These are phyloP conservation scores for Coelastrella sp. DNA, from an alignment of 139 green algal genomes.

Conservation along the genomic window DNA sequence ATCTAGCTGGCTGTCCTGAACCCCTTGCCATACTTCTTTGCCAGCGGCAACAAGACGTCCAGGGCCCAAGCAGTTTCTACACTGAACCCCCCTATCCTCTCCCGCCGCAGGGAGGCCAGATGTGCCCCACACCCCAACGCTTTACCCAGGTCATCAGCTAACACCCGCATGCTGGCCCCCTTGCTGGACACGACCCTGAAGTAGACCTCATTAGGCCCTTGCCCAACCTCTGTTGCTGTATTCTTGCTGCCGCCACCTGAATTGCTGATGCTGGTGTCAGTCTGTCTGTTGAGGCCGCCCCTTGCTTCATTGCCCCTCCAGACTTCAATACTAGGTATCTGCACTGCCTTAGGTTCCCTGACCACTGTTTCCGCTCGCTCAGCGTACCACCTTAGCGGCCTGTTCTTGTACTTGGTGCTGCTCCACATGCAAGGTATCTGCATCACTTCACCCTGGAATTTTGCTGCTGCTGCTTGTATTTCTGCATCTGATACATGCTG, in stretches of 20 bases:
- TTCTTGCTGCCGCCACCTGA: background rate
- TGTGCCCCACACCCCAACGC: slow-evolving; percentile 53
- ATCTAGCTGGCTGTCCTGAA: slow-evolving; percentile 6
- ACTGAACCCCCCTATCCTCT: slow-evolving; percentile 51
- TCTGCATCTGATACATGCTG: slow-evolving; percentile 80
- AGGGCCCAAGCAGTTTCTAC: slow-evolving; percentile 64
- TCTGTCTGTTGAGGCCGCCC: background rate
- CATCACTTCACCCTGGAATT: slow-evolving; percentile 30
- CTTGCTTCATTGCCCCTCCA: background rate
- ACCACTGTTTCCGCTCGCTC: slow-evolving; percentile 12
- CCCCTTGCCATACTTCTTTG: slow-evolving; percentile 41
- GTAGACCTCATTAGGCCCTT: background rate
- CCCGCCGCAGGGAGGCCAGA: slow-evolving; percentile 52
- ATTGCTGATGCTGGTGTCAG: background rate
- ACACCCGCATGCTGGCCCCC: slow-evolving; percentile 45
- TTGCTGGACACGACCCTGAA: slow-evolving; percentile 29
- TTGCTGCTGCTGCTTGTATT: slow-evolving; percentile 36
- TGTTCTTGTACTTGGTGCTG: slow-evolving; percentile 41
- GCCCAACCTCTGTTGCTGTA: background rate
- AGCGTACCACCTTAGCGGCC: slow-evolving; percentile 39
- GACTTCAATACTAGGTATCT: background rate
- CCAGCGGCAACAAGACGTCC: slow-evolving; percentile 62
- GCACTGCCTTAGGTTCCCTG: slow-evolving; percentile 23
- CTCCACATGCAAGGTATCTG: slow-evolving; percentile 37
- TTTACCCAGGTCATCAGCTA: slow-evolving; percentile 55